Percentiles rank a stretch among this genome's conserved stretches.
Evolutionary conservation across 2,329 filamentous ascomycete genomes (phyloP).

Genomic region (Gremmenia infestans): DNA sequence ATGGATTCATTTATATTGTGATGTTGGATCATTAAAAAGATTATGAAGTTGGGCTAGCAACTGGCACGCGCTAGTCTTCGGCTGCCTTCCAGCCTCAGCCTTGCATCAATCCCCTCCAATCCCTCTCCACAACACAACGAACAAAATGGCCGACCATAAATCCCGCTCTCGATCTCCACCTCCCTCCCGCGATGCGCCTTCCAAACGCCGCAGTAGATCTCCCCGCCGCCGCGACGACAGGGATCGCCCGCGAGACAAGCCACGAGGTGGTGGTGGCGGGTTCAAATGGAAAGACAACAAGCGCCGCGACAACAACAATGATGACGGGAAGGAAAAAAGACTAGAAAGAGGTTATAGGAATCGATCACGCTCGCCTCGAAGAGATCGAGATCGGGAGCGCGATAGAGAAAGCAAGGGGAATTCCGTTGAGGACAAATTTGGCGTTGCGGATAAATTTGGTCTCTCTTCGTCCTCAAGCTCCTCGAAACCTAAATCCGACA

Average conservation of each 20-base stretch:
- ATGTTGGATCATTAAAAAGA: too few relatives aligned
- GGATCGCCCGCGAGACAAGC: conserved; percentile 19
- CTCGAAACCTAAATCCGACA: conserved; percentile 2
- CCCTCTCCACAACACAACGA: neutral
- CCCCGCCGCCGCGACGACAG: conserved; percentile 34
- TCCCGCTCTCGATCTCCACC: conserved; percentile 25
- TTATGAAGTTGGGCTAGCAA: too few relatives aligned
- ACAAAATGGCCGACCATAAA: conserved; percentile 20
- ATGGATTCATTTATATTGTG: too few relatives aligned
- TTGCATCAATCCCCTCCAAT: neutral
- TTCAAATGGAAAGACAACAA: conserved; percentile 56
- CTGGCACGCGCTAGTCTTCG: neutral
- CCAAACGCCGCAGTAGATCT: conserved; percentile 39
- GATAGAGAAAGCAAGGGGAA: conserved; percentile 8
- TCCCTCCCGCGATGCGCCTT: conserved; percentile 13
- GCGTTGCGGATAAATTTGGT: conserved; percentile 30
- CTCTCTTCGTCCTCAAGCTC: conserved; percentile 1
- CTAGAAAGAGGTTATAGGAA: conserved; percentile 50
- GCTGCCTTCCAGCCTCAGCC: neutral
- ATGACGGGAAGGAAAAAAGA: conserved; percentile 41
- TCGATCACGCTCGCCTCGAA: conserved; percentile 35
- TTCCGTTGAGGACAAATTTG: conserved; percentile 28
- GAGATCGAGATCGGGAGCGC: conserved; percentile 23
- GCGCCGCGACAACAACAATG: conserved; percentile 38
- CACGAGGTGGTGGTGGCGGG: conserved; percentile 34